Conservation (phyloP, 2,329 filamentous ascomycete genomes). For the Fusarium devonianum region DNA sequence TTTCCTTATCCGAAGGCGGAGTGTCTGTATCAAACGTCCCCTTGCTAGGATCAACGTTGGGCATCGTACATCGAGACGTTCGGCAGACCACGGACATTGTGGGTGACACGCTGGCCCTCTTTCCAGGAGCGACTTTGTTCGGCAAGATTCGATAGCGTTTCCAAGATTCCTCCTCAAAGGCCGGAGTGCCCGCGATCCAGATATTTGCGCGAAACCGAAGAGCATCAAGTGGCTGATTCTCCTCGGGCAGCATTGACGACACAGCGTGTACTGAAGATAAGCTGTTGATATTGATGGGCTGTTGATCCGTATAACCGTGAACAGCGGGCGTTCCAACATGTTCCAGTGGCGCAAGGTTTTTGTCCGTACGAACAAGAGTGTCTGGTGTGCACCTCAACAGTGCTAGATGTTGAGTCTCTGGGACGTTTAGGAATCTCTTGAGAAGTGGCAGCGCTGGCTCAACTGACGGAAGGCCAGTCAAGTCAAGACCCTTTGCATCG, state of each 20-base stretch:
- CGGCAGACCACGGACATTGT: slow-evolving; percentile 27
- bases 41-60: slow-evolving; percentile 23
- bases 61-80: slow-evolving; percentile 31
- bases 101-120: background rate
- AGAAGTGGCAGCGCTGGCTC: slow-evolving; percentile 10
- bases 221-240: slow-evolving; percentile 31
- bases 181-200: slow-evolving; percentile 25
- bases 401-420: slow-evolving; percentile 16
- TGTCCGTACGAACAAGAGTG: slow-evolving; percentile 18
- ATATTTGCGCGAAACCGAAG: slow-evolving; percentile 31
- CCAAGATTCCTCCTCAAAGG: slow-evolving; percentile 28
- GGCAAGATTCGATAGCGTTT: slow-evolving; percentile 19
- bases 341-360: slow-evolving; percentile 21
- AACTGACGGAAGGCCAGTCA: slow-evolving; percentile 7
- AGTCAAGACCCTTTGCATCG: slow-evolving; percentile 18
- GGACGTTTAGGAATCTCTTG: slow-evolving; percentile 22
- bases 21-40: slow-evolving; percentile 15
- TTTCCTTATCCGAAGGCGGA: slow-evolving; percentile 11
- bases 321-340: slow-evolving; percentile 24
- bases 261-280: slow-evolving; percentile 27
- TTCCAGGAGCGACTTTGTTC: background rate
- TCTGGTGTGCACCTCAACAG: slow-evolving; percentile 17
- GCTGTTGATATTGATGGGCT: slow-evolving; percentile 30
- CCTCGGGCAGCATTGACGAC: slow-evolving; percentile 10
- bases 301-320: slow-evolving; percentile 34